Evolutionary conservation across 1,139 yeast species (phyloP), one percentile per base, ranked within the genome.

Genomic region (Scheffersomyces titani): DNA sequence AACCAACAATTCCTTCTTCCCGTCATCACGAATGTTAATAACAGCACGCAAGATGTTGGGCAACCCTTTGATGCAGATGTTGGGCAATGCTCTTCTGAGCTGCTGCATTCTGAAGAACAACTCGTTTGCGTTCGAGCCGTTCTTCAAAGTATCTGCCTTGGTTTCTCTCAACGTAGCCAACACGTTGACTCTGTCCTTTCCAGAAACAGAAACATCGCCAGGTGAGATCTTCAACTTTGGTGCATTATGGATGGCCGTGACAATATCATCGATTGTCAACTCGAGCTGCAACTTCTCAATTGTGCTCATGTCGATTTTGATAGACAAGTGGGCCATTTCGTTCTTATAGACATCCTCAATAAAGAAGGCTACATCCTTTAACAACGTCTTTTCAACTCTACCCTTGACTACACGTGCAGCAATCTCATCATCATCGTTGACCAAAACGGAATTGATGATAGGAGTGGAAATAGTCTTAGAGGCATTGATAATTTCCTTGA

Each of bases 371-470:
- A 96, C 89, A 70, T 96, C 99, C 62, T 88, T 86, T 59, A 96
- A 76, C 57, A 89, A 76, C 0, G 99, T 96, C 78, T 94, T 96
- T 71, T 96, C 99, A 56, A 96, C 86, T 71, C 99, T 85, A 54
- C 99, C 99, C 75, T 96, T 96, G 49, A 96, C 99, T 63, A 96
- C 98, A 73, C 99, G 87, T 0, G 99, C 99, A 36, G 98, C 98
- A 69, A 97, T 89, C 75, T 93, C 98, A 71, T 96, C 99, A 19
- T 88, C 87, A 65, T 91, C 96, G 68, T 96, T 94, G 16, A 94
- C 98, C 64, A 96, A 80, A 9, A 90, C 93, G 6, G 98, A 96
- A 63, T 94, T 93, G 70, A 96, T 94, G 70, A 96, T 96, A 0
- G 99, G 99, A 2, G 99, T 96, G 5, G 97, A 91, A 65, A 96